Conservation (phyloP, 345 rosid species). For the Acer yangbiense region DNA sequence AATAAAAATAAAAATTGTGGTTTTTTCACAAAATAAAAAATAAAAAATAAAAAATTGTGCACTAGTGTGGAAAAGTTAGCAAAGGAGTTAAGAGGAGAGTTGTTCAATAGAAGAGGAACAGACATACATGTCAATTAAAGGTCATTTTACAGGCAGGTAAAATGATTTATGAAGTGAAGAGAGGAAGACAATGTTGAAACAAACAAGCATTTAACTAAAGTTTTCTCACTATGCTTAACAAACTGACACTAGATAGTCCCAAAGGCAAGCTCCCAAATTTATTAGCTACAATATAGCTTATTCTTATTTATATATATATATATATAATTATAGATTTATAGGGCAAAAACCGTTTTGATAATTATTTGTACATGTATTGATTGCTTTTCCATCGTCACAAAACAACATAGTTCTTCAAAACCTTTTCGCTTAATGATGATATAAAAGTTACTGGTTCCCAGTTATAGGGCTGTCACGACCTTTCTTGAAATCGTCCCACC, state of each 20-base stretch:
- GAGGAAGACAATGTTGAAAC: not conserved
- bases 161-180: not conserved
- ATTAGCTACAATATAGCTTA: not conserved
- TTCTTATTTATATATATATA: not conserved
- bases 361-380: conserved; percentile 4
- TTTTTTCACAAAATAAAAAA: too few relatives aligned
- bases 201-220: not conserved
- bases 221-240: not conserved
- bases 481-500: conserved; percentile 80
- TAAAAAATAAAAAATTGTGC: too few relatives aligned
- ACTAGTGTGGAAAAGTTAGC: too few relatives aligned
- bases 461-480: conserved; percentile 44
- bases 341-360: not conserved
- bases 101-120: too few relatives aligned
- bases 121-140: too few relatives aligned
- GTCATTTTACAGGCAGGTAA: not conserved
- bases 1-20: too few relatives aligned
- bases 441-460: conserved; percentile 54
- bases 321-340: too few relatives aligned
- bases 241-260: not conserved
- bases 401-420: not conserved
- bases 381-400: not conserved
- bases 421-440: not conserved
- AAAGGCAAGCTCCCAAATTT: not conserved
- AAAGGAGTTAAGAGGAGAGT: too few relatives aligned